Percentiles rank a stretch among this genome's conserved stretches.
These are phyloP conservation scores for Moricandia moricandioides DNA, from an alignment of 345 rosid species.

Conservation along the genomic window DNA sequence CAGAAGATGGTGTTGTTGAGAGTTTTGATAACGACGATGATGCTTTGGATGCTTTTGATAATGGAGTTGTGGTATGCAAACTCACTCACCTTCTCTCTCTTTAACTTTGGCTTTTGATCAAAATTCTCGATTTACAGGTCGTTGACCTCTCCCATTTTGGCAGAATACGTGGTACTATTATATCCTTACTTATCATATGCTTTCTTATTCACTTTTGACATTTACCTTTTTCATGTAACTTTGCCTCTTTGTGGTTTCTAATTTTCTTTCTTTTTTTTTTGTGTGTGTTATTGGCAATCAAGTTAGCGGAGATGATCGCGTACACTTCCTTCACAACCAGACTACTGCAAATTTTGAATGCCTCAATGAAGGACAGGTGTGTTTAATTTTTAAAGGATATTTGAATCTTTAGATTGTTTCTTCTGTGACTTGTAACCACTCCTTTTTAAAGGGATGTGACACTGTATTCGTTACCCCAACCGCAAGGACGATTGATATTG, in stretches of 20 bases:
- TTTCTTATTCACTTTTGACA: too few relatives aligned
- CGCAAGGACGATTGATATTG: constrained; percentile 84
- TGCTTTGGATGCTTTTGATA: constrained; percentile 70
- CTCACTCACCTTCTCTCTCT: constrained; percentile 2
- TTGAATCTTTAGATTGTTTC: not conserved
- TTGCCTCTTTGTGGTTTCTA: too few relatives aligned
- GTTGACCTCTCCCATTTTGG: constrained; percentile 84
- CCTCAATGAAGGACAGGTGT: constrained; percentile 76
- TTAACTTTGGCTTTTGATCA: not conserved
- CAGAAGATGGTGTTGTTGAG: constrained; percentile 69
- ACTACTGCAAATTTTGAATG: constrained; percentile 83
- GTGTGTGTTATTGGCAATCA: not conserved
- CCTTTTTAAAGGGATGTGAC: constrained; percentile 67
- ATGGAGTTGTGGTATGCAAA: constrained; percentile 57
- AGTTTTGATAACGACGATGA: constrained; percentile 80
- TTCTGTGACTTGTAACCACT: constrained; percentile 25
- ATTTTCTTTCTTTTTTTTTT: too few relatives aligned
- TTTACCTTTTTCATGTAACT: too few relatives aligned
- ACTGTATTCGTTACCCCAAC: constrained; percentile 87
- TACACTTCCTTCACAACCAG: constrained; percentile 90
- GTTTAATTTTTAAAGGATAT: not conserved
- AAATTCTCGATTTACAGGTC: constrained; percentile 41
- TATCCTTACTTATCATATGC: too few relatives aligned
- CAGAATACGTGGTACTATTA: constrained; percentile 66
- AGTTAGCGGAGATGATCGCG: constrained; percentile 95